Percentiles rank a stretch among this genome's conserved stretches.
Evolutionary conservation across 2,329 filamentous ascomycete species (phyloP).

Genomic region (Curvularia lunata): DNA sequence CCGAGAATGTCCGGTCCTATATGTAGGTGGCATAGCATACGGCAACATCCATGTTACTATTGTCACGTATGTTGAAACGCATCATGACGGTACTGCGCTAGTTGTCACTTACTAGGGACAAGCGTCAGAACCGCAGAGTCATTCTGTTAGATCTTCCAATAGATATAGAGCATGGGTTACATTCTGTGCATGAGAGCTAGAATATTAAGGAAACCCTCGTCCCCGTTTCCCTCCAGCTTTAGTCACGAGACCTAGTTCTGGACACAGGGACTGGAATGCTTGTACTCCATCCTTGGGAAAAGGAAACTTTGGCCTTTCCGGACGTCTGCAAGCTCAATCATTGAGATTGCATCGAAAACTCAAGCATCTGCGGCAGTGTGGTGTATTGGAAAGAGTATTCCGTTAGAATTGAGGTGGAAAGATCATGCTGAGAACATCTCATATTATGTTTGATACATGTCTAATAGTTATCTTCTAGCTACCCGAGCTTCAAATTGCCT

Average conservation of each 20-base stretch:
- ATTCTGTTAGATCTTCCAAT: background rate
- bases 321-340: background rate
- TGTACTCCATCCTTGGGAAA: background rate
- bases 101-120: background rate
- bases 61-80: background rate
- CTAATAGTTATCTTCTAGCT: background rate
- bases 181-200: background rate
- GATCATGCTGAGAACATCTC: background rate
- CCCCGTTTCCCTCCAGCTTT: background rate
- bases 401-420: background rate
- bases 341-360: background rate
- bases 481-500: background rate
- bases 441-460: background rate
- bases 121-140: background rate
- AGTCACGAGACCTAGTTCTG: too few relatives aligned
- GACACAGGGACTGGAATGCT: background rate
- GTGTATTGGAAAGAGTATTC: background rate
- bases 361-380: background rate
- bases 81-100: background rate
- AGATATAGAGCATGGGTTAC: background rate
- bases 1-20: background rate
- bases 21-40: background rate
- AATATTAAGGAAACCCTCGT: background rate
- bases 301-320: background rate
- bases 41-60: background rate